Evolutionary conservation across 805 yeast genomes (phyloP), one percentile per base, ranked within the genome.

Genomic region (Candida wancherniae): DNA sequence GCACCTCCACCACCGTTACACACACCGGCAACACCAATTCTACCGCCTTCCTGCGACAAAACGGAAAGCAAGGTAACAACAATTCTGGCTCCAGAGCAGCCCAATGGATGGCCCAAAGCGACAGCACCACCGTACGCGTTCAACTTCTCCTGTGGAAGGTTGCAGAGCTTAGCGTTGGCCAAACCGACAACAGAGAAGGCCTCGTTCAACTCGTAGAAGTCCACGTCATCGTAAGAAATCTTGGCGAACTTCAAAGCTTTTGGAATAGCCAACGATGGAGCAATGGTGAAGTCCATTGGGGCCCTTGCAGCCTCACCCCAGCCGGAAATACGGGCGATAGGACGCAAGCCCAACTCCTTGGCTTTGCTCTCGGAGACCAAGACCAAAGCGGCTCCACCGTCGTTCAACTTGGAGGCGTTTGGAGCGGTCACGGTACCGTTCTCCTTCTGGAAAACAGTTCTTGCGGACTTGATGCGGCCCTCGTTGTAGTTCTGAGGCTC

Each of bases 1-100:
- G 97, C 97, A 58, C 98, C 99, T 58, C 99, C 99, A 53, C 99
- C 99, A 70, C 99, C 98, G 62, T 92, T 92, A 74, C 98, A 92
- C 56, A 92, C 81, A 59, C 86, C 96, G 51, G 96, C 97, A 46
- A 78, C 86, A 59, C 99, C 99, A 47, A 79, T 61, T 67, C 81
- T 85, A 41, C 71, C 71, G 38, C 64, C 67, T 70, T 92, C 97
- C 67, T 90, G 96, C 22, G 62, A 45, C 55, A 92, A 75, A 11
- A 88, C 87, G 29, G 86, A 75, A 37, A 78, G 51, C 60, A 92
- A 73, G 17, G 98, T 92, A 45, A 85, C 88, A 36, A 92, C 76
- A 51, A 92, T 75, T 71, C 97, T 76, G 27, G 94, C 94, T 61
- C 97, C 97, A n/a, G 95, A 84, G 56, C 90, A 80, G 36, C 97